phyloP scores from a whole-genome alignment of 2,329 filamentous ascomycete genomes.

The Ophiostoma himal-ulmi region DNA sequence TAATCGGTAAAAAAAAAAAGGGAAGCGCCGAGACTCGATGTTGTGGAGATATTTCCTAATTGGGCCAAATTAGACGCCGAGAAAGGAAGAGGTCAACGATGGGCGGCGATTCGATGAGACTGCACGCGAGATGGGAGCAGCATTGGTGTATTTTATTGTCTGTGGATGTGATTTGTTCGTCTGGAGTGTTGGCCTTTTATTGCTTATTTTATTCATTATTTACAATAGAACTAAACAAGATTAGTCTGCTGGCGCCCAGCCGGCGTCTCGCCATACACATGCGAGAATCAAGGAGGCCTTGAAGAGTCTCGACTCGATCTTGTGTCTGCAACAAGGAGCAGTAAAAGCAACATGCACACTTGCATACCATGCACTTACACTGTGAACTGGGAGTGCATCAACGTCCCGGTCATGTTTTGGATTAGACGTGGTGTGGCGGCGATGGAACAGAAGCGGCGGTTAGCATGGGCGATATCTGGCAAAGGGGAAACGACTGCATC shows the following conservation, averaged over 20 bases:
- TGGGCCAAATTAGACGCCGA: slow-evolving; percentile 15
- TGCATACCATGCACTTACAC: too few species aligned
- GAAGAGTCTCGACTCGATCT: neutral
- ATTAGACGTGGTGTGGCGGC: neutral
- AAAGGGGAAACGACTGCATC: neutral
- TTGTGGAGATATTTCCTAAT: slow-evolving; percentile 3
- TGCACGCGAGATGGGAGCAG: neutral
- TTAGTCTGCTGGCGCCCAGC: neutral
- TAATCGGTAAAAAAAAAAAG: neutral
- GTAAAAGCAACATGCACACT: neutral
- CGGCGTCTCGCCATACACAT: slow-evolving; percentile 9
- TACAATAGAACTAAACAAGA: too few species aligned
- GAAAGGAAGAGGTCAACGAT: neutral
- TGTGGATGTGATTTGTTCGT: neutral
- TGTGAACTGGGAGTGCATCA: neutral
- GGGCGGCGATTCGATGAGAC: neutral
- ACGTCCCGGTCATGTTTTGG: neutral
- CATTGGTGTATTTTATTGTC: neutral
- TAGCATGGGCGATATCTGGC: neutral
- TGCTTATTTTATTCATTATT: neutral
- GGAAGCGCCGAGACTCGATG: slow-evolving; percentile 2
- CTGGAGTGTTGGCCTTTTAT: neutral
- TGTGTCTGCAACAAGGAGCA: neutral
- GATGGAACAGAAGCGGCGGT: neutral
- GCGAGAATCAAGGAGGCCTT: neutral